Conservation (phyloP, 371 early-diverging fungal genomes). For the Mucor sp. region DNA sequence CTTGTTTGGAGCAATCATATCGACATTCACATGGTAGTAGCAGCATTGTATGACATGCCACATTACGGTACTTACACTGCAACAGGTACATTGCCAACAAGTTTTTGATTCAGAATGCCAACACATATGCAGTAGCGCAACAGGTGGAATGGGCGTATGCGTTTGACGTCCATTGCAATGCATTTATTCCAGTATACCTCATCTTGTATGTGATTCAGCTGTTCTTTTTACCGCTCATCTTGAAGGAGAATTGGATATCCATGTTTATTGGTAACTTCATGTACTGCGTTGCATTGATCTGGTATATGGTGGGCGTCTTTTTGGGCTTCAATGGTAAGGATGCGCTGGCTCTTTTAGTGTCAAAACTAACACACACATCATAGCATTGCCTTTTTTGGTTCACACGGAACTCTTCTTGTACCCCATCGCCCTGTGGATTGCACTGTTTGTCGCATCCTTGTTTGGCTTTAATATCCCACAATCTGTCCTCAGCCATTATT, state of each 20-base stretch:
- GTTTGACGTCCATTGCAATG: constrained; percentile 93
- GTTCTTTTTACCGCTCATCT: constrained; percentile 79
- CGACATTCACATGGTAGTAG: constrained; percentile 71
- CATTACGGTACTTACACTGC: not conserved
- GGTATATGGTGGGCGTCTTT: constrained; percentile 86
- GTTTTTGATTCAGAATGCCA: constrained; percentile 74
- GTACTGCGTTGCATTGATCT: constrained; percentile 73
- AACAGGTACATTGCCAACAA: constrained; percentile 76
- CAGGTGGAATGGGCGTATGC: constrained; percentile 93
- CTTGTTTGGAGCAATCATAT: constrained; percentile 65
- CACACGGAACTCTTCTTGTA: constrained; percentile 87
- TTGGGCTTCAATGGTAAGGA: constrained; percentile 81
- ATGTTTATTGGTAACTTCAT: constrained; percentile 83
- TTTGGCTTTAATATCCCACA: constrained; percentile 82
- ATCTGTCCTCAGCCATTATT: constrained; percentile 70
- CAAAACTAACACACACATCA: not conserved
- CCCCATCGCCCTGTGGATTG: constrained; percentile 70
- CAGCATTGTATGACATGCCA: not conserved
- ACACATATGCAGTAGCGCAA: constrained; percentile 80
- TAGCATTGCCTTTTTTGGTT: constrained; percentile 88
- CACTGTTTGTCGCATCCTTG: constrained; percentile 76
- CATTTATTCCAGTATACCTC: constrained; percentile 85
- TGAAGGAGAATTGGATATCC: constrained; percentile 74
- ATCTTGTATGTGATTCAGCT: constrained; percentile 88
- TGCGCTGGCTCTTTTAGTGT: not conserved